A percentile compares a stretch with the other conserved stretches of the same genome.
phyloP scores from a whole-genome alignment of 306 rosid genomes.

The Pachyrhizus erosus region DNA sequence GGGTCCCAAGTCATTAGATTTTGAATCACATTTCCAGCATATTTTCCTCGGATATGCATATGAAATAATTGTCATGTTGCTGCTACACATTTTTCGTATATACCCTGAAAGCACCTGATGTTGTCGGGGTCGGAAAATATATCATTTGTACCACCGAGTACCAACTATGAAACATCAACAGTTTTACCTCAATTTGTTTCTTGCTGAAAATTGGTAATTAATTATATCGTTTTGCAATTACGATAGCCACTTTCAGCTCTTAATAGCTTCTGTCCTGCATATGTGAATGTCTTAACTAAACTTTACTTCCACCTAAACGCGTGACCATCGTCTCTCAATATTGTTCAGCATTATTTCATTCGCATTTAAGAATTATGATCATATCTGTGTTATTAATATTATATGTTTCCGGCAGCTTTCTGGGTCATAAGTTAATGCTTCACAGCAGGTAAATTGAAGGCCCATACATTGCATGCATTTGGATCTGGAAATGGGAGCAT shows the following conservation, averaged over 20 bases:
- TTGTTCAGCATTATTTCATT: constrained; percentile 19
- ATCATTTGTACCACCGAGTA: constrained; percentile 3
- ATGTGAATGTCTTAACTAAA: background rate
- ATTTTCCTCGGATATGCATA: background rate
- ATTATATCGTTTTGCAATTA: background rate
- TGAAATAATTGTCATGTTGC: background rate
- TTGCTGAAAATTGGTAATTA: background rate
- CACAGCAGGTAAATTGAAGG: constrained; percentile 3
- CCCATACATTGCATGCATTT: constrained; percentile 33
- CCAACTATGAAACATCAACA: background rate
- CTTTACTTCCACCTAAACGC: constrained; percentile 6
- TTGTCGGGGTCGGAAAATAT: background rate
- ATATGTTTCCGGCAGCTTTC: background rate
- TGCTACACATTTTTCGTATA: background rate
- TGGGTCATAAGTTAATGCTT: constrained; percentile 19
- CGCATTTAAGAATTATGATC: constrained; percentile 17
- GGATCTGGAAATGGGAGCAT: background rate
- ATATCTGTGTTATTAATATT: background rate
- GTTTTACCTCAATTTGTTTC: background rate
- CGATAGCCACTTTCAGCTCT: constrained; percentile 10
- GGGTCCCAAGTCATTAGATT: background rate
- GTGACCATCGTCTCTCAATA: background rate
- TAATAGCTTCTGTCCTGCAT: constrained; percentile 1
- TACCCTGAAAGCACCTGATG: background rate
- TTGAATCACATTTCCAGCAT: background rate